Evolutionary conservation across 441 rosid genomes (phyloP), one percentile per base, ranked within the genome.

Genomic region (Viola pubescens): DNA sequence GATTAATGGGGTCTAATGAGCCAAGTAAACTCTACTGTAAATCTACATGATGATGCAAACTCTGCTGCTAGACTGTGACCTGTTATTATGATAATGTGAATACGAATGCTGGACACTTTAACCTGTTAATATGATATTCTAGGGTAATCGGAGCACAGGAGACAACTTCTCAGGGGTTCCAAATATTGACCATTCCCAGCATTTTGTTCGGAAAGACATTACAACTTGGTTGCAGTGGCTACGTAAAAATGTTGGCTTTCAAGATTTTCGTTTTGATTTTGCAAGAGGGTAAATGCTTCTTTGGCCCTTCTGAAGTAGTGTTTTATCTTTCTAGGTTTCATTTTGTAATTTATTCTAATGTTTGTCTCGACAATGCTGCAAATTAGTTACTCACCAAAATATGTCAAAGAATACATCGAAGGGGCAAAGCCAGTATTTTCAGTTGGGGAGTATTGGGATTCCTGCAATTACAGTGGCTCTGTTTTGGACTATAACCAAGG

Each of bases 381-480:
- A 16, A 55, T 59, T 61, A 92, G 98, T 56, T 92, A 89, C 68
- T 82, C 91, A 48, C 71, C 94, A 40, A 77, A 81, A 12, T 89
- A 79, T 73, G 97, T 84, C 67, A 89, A 85, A 68, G 94, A 85
- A 73, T 89, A 87, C 76, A 82, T 87, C 63, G 90, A 88, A 73
- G 90, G 73, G 57, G 88, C 97, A 14, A 87, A 79, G 76, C 98
- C 97, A 42, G 61, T 79, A 37, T 82, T 85, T 76, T 80, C 94
- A 47, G 90, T 89, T 68, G 97, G 98, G 52, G 97, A 92, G 77
- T 80, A 75, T 63, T 92, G 98, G 98, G 97, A 89, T 75, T 81
- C 95, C 69, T 92, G 98, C 82, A 87, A 75, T 46, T 92, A 92
- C 62, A 81, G 56, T 64, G 80, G 80, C 43, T 48, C 61, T 44